Conservation (phyloP, 2,329 filamentous ascomycete species). For the Parascedosporium putredinis region DNA sequence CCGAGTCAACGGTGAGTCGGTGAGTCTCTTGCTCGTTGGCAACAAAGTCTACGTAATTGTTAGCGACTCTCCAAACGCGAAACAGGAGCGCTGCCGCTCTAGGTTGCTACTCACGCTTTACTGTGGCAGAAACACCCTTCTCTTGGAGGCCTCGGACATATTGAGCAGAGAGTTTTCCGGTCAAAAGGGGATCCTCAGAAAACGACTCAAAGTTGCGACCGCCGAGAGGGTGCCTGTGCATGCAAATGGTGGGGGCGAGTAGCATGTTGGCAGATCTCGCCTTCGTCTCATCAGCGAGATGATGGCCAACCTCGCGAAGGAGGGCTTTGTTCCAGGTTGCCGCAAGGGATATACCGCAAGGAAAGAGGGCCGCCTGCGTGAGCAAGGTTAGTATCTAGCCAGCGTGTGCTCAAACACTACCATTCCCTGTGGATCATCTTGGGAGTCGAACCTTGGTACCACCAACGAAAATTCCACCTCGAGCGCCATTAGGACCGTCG, state of each 20-base stretch:
- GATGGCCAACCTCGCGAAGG: slow-evolving; percentile 56
- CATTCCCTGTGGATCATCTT: too few species aligned
- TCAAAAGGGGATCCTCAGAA: slow-evolving; percentile 70
- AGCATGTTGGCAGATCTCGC: slow-evolving; percentile 65
- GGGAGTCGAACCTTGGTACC: slow-evolving; percentile 42
- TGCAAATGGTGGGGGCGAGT: slow-evolving; percentile 68
- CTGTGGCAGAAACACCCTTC: slow-evolving; percentile 62
- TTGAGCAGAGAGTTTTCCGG: slow-evolving; percentile 60
- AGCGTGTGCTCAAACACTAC: background rate
- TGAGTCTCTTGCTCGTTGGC: slow-evolving; percentile 66
- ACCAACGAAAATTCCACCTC: slow-evolving; percentile 58
- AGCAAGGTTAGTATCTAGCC: slow-evolving; percentile 1
- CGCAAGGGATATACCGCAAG: slow-evolving; percentile 67
- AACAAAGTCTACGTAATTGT: slow-evolving; percentile 48
- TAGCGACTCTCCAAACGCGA: too few species aligned
- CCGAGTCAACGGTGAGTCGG: slow-evolving; percentile 52
- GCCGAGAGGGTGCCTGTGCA: slow-evolving; percentile 74
- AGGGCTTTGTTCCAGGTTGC: slow-evolving; percentile 69
- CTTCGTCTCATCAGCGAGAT: slow-evolving; percentile 61
- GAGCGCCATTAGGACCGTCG: slow-evolving; percentile 61
- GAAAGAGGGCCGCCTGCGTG: slow-evolving; percentile 60
- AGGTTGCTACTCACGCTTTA: slow-evolving; percentile 66
- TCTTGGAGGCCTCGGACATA: slow-evolving; percentile 66
- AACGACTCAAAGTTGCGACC: slow-evolving; percentile 82
- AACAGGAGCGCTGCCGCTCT: too few species aligned